Evolutionary conservation across 2,329 filamentous ascomycete genomes (phyloP).

Genomic region (Neonectria magnoliae): DNA sequence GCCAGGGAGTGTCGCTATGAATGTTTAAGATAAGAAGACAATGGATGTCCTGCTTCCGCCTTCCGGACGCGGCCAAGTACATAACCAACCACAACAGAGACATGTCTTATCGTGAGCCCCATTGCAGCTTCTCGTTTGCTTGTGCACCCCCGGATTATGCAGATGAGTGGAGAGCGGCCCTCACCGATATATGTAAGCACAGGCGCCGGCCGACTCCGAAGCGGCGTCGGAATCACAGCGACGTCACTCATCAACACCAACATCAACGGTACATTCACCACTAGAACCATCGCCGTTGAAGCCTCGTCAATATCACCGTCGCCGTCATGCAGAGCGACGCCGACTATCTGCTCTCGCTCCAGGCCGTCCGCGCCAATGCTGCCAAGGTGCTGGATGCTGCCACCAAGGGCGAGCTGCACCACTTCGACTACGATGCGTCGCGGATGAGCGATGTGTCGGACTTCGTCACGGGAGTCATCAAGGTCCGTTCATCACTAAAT

Average conservation of each 20-base stretch:
- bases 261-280: background rate
- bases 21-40: background rate
- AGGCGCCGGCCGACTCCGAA: background rate
- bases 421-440: constrained; percentile 53
- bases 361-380: constrained; percentile 50
- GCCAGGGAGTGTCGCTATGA: background rate
- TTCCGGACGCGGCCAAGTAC: background rate
- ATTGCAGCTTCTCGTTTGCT: background rate
- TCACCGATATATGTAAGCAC: background rate
- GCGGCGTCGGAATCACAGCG: background rate
- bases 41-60: background rate
- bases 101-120: background rate
- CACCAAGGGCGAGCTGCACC: constrained; percentile 48
- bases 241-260: background rate
- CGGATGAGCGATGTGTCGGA: constrained; percentile 51
- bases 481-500: constrained; percentile 43
- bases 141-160: constrained; percentile 3
- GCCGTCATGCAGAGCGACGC: constrained; percentile 11
- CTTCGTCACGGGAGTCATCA: constrained; percentile 55
- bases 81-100: background rate
- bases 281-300: background rate
- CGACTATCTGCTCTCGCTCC: constrained; percentile 49
- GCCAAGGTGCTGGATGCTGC: constrained; percentile 48
- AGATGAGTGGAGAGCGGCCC: background rate
- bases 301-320: background rate